Conservation (phyloP, 2,329 filamentous ascomycete genomes). For the Fusarium musae region DNA sequence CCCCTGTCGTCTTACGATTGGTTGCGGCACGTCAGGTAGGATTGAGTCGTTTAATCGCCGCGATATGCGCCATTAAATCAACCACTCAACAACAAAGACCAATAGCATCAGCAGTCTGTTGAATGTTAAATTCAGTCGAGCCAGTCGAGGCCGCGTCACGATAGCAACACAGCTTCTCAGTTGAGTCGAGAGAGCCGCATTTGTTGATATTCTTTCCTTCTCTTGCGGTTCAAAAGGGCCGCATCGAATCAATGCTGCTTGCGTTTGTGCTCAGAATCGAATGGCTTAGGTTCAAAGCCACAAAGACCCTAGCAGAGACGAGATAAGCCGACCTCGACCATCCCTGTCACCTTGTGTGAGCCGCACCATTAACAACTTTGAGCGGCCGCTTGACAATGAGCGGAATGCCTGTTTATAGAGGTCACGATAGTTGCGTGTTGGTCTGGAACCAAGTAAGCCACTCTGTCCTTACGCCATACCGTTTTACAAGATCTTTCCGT, state of each 20-base stretch:
- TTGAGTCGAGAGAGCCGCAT: neutral
- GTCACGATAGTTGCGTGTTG: constrained; percentile 20
- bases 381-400: neutral
- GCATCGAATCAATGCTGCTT: constrained; percentile 14
- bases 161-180: neutral
- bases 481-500: constrained; percentile 16
- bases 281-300: constrained; percentile 26
- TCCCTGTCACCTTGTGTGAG: constrained; percentile 18
- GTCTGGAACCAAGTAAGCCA: neutral
- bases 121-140: constrained; percentile 9
- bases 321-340: constrained; percentile 29
- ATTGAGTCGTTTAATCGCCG: constrained; percentile 25
- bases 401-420: constrained; percentile 12
- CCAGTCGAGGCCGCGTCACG: neutral
- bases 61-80: constrained; percentile 33
- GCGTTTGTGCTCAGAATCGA: constrained; percentile 11
- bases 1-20: constrained; percentile 21
- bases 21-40: constrained; percentile 16
- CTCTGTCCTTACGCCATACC: neutral
- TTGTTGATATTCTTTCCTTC: neutral
- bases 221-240: neutral
- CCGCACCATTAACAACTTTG: constrained; percentile 1
- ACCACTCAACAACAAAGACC: constrained; percentile 4
- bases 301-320: constrained; percentile 24
- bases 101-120: neutral